Base-by-base conservation (phyloP, 2,329 filamentous ascomycete genomes). In the Ascocoryne sarcoides region DNA sequence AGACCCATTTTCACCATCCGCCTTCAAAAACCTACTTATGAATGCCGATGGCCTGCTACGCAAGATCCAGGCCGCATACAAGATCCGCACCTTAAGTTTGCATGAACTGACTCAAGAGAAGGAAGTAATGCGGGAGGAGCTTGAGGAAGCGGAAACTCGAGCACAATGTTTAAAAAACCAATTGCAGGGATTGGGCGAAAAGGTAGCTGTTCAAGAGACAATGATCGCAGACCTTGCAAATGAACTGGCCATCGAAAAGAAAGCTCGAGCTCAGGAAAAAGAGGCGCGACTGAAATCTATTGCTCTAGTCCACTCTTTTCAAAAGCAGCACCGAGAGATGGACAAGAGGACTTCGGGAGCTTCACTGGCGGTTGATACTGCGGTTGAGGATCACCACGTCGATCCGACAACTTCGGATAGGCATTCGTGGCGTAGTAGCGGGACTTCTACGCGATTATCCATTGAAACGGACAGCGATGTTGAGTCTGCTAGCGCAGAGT, bases 11-110 rank as follows among this genome's bases (percentile, higher is more conserved):
- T 77, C 75, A 1, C 75, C 75, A 0, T 65, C 71, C 0, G 70
- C 71, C 8, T 81, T 70, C 60, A 77, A 76, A 55, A 79, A 75
- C 53, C 64, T 79, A n/a, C 73, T 75, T 43, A 60, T 63, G 47
- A 76, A 75, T 42, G 77, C 78, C 2, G 62, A 65, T 4, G 70
- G 72, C 3, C 60, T 80, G 4, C 56, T 82, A 17, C 63, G 62
- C 16, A 70, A 65, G 53, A 70, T 80, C 48, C 79, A 81, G 51
- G 61, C 59, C 9, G 76, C 76, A 20, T 81, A 80, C 56, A 71
- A 71, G 35, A 60, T 68, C 39, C 71, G 70, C 17, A 69, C 71
- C 4, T 46, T 64, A 0, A 64, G 68, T n/a, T 57, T 75, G 1
- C 62, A 62, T 9, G 74, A 79, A 31, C 49, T 75, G 8, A 63